Evolutionary conservation across 345 rosid species (phyloP).

Genomic region (Durio zibethinus): DNA sequence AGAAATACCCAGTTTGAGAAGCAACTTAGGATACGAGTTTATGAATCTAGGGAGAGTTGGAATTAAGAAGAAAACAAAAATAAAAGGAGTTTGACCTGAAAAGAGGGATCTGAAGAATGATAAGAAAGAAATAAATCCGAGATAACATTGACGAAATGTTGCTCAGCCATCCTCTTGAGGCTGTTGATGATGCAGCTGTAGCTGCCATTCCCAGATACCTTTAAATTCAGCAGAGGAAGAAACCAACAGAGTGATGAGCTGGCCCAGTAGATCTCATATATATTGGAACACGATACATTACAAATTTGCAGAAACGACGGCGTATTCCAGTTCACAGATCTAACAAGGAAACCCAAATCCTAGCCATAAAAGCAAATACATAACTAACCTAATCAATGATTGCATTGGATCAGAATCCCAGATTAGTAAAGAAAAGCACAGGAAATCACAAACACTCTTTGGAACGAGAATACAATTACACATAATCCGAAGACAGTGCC

Average conservation of each 20-base stretch:
- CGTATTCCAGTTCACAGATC: too few species aligned
- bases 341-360: too few species aligned
- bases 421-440: background rate
- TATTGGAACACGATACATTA: background rate
- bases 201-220: constrained; percentile 31
- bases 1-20: background rate
- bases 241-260: background rate
- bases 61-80: background rate
- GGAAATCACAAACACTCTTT: background rate
- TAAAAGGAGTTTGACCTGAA: constrained; percentile 50
- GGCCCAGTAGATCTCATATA: background rate
- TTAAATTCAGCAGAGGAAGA: background rate
- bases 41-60: background rate
- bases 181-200: constrained; percentile 16
- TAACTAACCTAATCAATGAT: background rate
- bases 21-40: background rate
- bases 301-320: too few species aligned
- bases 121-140: constrained; percentile 67
- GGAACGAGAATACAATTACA: too few species aligned
- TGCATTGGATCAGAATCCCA: background rate
- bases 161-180: constrained; percentile 54
- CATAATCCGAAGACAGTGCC: background rate
- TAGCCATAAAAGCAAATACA: background rate
- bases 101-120: constrained; percentile 89
- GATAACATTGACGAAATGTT: constrained; percentile 57